phyloP scores from a whole-genome alignment of 83 land plant genomes.

The Larix sibirica region DNA sequence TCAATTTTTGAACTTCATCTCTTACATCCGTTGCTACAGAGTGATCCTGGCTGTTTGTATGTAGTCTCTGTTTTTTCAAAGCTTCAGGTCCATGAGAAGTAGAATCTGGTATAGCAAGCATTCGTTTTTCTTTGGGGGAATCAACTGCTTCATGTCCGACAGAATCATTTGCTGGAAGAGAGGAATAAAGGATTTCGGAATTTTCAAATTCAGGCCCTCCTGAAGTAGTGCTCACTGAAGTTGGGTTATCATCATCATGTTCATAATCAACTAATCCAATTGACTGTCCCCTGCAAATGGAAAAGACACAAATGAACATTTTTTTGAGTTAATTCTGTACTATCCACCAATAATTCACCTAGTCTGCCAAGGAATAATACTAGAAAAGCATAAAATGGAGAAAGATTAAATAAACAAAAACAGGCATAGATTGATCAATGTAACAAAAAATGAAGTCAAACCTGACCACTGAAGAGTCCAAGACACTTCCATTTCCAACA shows the following conservation, averaged over 20 bases:
- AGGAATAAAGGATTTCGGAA: background rate
- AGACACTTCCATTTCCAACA: background rate
- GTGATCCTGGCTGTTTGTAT: background rate
- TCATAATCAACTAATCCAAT: conserved; percentile 4
- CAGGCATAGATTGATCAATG: background rate
- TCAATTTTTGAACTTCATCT: background rate
- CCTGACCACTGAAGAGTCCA: background rate
- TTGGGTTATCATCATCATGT: background rate
- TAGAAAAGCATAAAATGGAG: background rate
- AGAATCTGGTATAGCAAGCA: background rate
- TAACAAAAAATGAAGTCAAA: background rate
- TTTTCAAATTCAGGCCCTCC: background rate
- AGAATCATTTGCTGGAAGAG: background rate
- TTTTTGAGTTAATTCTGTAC: background rate
- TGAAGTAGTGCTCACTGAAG: background rate
- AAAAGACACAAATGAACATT: background rate
- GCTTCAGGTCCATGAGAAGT: background rate
- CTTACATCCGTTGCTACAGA: background rate
- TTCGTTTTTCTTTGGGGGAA: background rate
- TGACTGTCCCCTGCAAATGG: background rate
- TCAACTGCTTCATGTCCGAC: background rate
- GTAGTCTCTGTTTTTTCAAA: conserved; percentile 4
- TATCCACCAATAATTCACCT: background rate
- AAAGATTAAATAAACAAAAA: background rate
- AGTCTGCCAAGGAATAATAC: background rate